phyloP scores from a whole-genome alignment of 1,284 basidiomycete genomes.

The Boletus nobilissimus region DNA sequence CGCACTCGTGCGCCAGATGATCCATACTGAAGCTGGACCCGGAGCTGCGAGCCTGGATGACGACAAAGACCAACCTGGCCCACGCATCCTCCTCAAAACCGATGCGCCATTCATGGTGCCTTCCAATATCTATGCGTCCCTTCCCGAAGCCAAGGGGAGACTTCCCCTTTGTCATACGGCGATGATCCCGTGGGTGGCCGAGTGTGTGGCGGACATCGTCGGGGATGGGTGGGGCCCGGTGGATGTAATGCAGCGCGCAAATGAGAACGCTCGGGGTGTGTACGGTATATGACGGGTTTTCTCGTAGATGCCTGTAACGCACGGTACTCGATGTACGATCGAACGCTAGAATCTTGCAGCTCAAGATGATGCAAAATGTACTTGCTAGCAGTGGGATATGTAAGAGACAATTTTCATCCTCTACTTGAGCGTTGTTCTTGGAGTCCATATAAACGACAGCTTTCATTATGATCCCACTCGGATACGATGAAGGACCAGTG shows the following conservation, averaged over 20 bases:
- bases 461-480: no score
- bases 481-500: no score
- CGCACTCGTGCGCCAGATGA: conserved; percentile 64
- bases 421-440: no score
- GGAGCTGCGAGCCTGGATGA: no score
- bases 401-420: no score
- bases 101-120: conserved; percentile 88
- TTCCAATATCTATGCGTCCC: conserved; percentile 70
- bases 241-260: conserved; percentile 66
- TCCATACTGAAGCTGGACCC: not conserved
- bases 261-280: conserved; percentile 69
- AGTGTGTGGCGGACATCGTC: conserved; percentile 69
- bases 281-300: conserved; percentile 60
- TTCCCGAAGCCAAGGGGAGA: conserved; percentile 63
- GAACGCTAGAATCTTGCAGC: no score
- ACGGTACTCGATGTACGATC: no score
- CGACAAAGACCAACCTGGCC: not conserved
- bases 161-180: conserved; percentile 78
- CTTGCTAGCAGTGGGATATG: no score
- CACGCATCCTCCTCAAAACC: conserved; percentile 72
- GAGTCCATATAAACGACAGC: no score
- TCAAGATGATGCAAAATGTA: no score
- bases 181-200: conserved; percentile 86
- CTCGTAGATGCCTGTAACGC: no score
- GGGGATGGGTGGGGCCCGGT: conserved; percentile 64